Evolutionary conservation across 345 rosid genomes (phyloP), one percentile per base, ranked within the genome.

Genomic region (Eutrema heterophyllum): DNA sequence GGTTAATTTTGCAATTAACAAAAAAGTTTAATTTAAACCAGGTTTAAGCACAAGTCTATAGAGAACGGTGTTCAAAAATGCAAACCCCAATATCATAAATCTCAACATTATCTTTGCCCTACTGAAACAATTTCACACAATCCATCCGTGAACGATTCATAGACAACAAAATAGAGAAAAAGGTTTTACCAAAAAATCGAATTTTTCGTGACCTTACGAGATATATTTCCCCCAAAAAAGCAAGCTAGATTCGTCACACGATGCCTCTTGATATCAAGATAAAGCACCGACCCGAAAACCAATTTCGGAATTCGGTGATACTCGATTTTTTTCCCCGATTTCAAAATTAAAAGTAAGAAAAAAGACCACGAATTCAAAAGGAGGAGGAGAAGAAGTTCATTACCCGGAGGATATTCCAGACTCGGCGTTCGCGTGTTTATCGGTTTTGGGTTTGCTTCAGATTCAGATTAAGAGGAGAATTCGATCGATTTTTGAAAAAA

Each of bases 161-260:
- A 70, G 12, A 46, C 45, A 57, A 57, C 29, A 36, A 48, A 60
- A 11, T 3, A 15, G 9, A 49, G n/a, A 32, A 52, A 50, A 1
- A n/a, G 18, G 12, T 14, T 64, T 44, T 26, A n/a, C 6, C 4
- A 40, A 64, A 55, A n/a, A 12, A 2, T 62, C 29, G 41, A 52
- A 13, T 30, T 21, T 12, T n/a, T n/a, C 15, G 13, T 5, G 2
- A 57, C 64, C 33, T 48, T 56, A 12, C 24, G 64, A 72, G 70
- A 52, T 24, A 40, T 16, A 43, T 30, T 72, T 18, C 15, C 39
- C 50, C 11, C 7, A 33, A 44, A 35, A 9, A 67, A 40, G 64
- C 62, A 62, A 48, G 75, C 70, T 76, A 62, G 75, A 70, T 70
- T 77, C 62, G 72, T 77, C 6, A 38, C 45, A 69, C 33, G 52